Base-by-base conservation (phyloP, 2,329 filamentous ascomycete genomes). In the Pseudocercospora musae region DNA sequence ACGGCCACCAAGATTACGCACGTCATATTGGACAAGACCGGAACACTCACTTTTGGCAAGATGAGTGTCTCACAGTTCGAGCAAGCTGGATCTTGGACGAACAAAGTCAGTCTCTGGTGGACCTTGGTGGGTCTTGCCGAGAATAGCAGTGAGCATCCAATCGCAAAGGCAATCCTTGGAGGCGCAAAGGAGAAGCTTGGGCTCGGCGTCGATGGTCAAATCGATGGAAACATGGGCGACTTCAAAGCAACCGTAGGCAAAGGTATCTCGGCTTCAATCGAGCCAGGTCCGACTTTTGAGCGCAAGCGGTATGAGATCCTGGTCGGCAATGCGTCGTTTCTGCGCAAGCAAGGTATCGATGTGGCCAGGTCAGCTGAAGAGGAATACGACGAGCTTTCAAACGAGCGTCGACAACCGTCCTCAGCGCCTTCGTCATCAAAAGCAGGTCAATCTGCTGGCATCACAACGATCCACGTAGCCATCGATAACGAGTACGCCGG, bases 1-100 rank as follows among this genome's bases (percentile, higher is more conserved):
- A 92, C 87, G 4, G 90, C 92, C 0, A 98, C 92, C 8, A 94
- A 92, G 76, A 85, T 98, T 68, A 96, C 89, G 1, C 90, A 96
- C 69, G 85, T 98, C 20, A 90, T 98, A 15, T 85, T 98, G 21
- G 94, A 98, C 80, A 98, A 98, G 84, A 98, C 94, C 1, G 94
- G 94, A 29, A 98, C 94, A 3, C 83, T 99, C 63, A 99, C 95
- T 0, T 86, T 95, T 69, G 95, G 95, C 50, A 96, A 93, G 78
- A 98, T 99, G 92, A 96, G 86, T 65, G 93, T 98, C 18, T 89
- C 92, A 7, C 86, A 88, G 62, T 82, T 85, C 21, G 87, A 85
- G 55, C 82, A 94, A 37, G 85, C 85, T 31, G 78, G 85, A 7
- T 76, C 82, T 1, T 98, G 94, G 94, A 81, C 84, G 48, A 82